phyloP scores from a whole-genome alignment of 805 yeast genomes.

The Barnettozyma sucrosica region DNA sequence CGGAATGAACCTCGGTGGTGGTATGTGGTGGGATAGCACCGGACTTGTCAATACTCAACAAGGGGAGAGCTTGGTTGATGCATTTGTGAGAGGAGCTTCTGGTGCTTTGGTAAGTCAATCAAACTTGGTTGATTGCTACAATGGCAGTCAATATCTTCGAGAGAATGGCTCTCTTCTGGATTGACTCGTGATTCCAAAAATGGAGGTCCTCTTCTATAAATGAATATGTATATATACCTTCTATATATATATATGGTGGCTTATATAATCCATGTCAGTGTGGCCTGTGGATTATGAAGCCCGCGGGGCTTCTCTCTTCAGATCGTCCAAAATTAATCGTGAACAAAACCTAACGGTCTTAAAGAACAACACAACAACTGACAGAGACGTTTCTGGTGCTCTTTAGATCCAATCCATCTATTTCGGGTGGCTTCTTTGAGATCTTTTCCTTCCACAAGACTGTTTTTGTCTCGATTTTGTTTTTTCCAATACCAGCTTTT shows the following conservation, averaged over 20 bases:
- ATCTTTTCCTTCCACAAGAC: background rate
- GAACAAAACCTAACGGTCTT: background rate
- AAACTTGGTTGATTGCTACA: constrained; percentile 10
- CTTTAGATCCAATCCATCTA: background rate
- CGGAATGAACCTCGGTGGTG: constrained; percentile 60
- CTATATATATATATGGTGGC: no score
- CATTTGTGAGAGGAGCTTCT: constrained; percentile 34
- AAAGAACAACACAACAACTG: background rate
- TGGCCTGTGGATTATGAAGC: background rate
- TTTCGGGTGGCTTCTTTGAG: background rate
- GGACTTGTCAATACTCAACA: constrained; percentile 33
- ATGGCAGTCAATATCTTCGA: constrained; percentile 13
- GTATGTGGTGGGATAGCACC: constrained; percentile 92
- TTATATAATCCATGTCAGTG: no score
- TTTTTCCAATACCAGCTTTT: background rate
- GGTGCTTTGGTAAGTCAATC: constrained; percentile 8
- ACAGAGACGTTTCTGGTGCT: background rate
- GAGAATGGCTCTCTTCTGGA: constrained; percentile 1
- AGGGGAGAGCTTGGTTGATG: constrained; percentile 36
- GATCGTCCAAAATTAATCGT: background rate
- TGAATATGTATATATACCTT: no score
- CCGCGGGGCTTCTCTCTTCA: background rate
- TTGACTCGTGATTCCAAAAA: background rate
- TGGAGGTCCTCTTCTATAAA: no score
- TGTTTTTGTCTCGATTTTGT: background rate